Base-by-base conservation (phyloP, 257 asterid genomes). In the Penstemon davidsonii region DNA sequence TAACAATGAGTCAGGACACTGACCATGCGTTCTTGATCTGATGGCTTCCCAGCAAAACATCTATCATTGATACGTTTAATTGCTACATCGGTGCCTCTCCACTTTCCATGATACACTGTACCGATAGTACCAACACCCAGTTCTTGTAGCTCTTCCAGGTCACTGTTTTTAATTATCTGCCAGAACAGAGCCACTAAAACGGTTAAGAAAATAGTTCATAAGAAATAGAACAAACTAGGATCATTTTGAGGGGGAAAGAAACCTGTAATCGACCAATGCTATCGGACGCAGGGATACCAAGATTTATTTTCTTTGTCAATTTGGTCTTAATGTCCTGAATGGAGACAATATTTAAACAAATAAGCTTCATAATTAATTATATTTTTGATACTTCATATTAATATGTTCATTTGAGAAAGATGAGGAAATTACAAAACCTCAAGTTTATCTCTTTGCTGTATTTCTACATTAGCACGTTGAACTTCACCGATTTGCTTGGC, bases 41-140 rank as follows among this genome's bases (percentile, higher is more conserved):
- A 94, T 75, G 96, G 89, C 83, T 94, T 94, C 71, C 95, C 96
- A n/a, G 89, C 83, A 73, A 94, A 94, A 72, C 99, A 94, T 72
- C 99, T 83, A 49, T 88, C 96, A 59, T 88, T 94, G 52, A 94
- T 94, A 68, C 97, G 89, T 75, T 94, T 94, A 69, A 94, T 88
- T 60, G 99, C 99, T 53, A 94, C 96, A 81, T 94, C 99, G 0
- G 96, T 85, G 52, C 99, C 99, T 76, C 99, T 94, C 99, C 97
- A 94, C 85, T 91, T 94, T 36, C 99, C 99, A 81, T 94, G 97
- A 83, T 91, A 94, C 80, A 94, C 99, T 11, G 99, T 94, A 69
- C 99, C 99, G 78, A 91, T 91, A 50, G 99, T 94, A 69, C 99
- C 99, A 40, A 97, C 91, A 67, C 99, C 99, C 80, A 94, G 73